Conservation (phyloP, 2,329 filamentous ascomycete genomes). For the Fusarium xyrophilum region DNA sequence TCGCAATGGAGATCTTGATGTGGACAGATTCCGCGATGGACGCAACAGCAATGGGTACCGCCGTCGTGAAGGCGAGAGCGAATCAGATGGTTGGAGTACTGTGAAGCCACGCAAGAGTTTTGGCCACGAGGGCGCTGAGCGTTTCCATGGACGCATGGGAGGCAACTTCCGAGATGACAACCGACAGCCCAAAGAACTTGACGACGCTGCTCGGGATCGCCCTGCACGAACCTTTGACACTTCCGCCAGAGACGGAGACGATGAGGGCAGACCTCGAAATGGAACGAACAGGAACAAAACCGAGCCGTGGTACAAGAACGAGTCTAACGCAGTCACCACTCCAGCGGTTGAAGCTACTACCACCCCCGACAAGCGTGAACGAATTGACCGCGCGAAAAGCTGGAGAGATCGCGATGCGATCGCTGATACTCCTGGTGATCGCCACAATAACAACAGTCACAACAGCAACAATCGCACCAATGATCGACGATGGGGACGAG, state of each 20-base stretch:
- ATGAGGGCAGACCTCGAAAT: conserved; percentile 68
- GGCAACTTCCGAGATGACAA: conserved; percentile 54
- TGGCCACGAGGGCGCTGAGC: conserved; percentile 73
- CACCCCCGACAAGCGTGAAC: conserved; percentile 55
- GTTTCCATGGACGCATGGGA: conserved; percentile 71
- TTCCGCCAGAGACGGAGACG: conserved; percentile 56
- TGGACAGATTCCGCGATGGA: conserved; percentile 58
- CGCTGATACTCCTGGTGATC: conserved; percentile 59
- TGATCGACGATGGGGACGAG: conserved; percentile 63
- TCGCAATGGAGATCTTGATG: conserved; percentile 59
- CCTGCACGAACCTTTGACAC: conserved; percentile 58
- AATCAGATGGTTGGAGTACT: conserved; percentile 76
- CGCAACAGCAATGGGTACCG: conserved; percentile 58
- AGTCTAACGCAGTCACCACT: conserved; percentile 41
- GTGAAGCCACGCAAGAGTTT: conserved; percentile 78
- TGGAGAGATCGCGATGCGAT: conserved; percentile 64
- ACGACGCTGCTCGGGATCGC: conserved; percentile 58
- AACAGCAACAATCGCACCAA: conserved; percentile 50
- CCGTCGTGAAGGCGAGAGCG: conserved; percentile 64
- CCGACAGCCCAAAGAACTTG: conserved; percentile 59
- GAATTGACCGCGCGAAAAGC: conserved; percentile 65
- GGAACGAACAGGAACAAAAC: conserved; percentile 69
- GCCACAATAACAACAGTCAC: conserved; percentile 51
- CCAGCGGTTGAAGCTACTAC: conserved; percentile 39
- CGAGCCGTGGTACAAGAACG: conserved; percentile 78